Base-by-base conservation (phyloP, 176 grass and related monocot genomes). In the Hsuehochloa calcarea region DNA sequence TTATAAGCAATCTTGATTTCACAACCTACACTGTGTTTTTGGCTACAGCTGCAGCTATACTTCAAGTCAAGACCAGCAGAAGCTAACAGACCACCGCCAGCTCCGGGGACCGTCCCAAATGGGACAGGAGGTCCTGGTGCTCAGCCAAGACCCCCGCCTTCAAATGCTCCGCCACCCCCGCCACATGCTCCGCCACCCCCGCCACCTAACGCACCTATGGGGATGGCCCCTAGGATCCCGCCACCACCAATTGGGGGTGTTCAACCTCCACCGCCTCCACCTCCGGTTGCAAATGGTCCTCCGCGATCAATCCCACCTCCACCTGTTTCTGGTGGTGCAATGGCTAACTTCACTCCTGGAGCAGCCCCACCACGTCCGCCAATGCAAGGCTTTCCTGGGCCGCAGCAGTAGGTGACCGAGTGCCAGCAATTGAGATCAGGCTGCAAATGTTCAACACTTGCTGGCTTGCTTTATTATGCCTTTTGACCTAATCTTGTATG, bases 31-130 rank as follows among this genome's bases (percentile, higher is more conserved):
- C 22, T 35, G 6, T 89, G 20, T n/a, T 74, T 54, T 64, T 84
- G 17, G 6, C 49, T 70, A 91, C 91, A 99, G 93, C 80, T 96
- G 70, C 96, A 96, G 43, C 77, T 96, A 37, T 96, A 99, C 78
- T 96, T 99, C 90, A 99, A 99, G 75, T 20, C 86, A 76, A 96
- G 94, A 80, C 90, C 86, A 0, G 81, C 88, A 13, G 93, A 99
- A 79, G 70, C 74, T 79, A 94, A 79, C 72, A 96, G 95, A 80
- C 91, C 93, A 22, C 89, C 89, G 51, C 77, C 91, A 10, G 83
- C 93, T 49, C 89, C 92, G 41, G 88, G 90, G 5, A 87, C 93
- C 22, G 81, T 92, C 22, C 75, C 93, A 51, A 92, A 95, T 90
- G 90, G 90, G 10, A 88, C 62, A 81, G 78, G 78, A 84, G 85